phyloP scores from a whole-genome alignment of 805 yeast genomes.

The Debaryomyces maramus region DNA sequence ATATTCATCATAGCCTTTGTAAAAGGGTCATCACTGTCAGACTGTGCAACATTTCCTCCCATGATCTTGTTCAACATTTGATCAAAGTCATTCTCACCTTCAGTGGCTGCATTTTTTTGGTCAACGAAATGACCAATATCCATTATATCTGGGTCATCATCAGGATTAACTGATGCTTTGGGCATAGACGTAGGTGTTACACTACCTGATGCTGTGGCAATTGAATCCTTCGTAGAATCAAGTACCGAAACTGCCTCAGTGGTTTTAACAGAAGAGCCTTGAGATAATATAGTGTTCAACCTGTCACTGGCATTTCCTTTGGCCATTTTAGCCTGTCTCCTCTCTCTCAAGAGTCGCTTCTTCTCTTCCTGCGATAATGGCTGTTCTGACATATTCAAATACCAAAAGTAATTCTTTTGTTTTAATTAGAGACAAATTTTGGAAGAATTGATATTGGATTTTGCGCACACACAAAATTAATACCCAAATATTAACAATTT shows the following conservation, averaged over 20 bases:
- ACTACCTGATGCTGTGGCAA: constrained; percentile 5
- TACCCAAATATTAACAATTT: not conserved
- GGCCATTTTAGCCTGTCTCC: constrained; percentile 63
- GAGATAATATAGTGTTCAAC: constrained; percentile 44
- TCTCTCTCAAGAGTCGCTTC: constrained; percentile 56
- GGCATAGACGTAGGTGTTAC: constrained; percentile 2
- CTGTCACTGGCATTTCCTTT: constrained; percentile 56
- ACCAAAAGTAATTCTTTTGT: no score
- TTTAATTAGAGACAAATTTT: no score
- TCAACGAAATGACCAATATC: constrained; percentile 28
- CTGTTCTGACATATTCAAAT: not conserved
- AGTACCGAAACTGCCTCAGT: constrained; percentile 33
- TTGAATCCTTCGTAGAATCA: constrained; percentile 18
- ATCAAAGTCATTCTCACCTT: constrained; percentile 28
- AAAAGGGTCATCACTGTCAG: constrained; percentile 5
- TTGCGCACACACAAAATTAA: not conserved
- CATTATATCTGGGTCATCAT: constrained; percentile 42
- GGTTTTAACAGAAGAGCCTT: constrained; percentile 38
- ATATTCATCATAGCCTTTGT: constrained; percentile 35
- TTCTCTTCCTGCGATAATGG: constrained; percentile 54
- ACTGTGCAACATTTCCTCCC: constrained; percentile 10
- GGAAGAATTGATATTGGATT: no score
- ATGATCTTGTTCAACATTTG: constrained; percentile 31
- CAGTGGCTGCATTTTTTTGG: constrained; percentile 12
- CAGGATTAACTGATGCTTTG: constrained; percentile 12